Evolutionary conservation across 2,329 filamentous ascomycete genomes (phyloP), one percentile per base, ranked within the genome.

Genomic region (Fusarium sublunatum): DNA sequence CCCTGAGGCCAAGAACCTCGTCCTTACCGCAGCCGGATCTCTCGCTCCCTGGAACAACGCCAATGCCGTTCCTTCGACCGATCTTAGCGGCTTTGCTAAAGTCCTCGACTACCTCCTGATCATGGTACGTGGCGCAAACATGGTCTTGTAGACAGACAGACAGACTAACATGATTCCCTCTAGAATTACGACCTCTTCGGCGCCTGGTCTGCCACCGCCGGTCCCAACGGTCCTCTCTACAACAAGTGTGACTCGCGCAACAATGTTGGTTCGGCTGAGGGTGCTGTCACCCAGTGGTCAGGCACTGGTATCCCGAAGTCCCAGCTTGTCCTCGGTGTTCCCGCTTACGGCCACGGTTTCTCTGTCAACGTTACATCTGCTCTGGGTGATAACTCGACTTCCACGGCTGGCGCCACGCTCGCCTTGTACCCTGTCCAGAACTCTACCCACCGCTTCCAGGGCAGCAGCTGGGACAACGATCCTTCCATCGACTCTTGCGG

Each of bases 171-270:
- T 7, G 3, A 3, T 3, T 1, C 0, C 7, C 6, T 22, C 26
- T 31, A 67, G 63, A 67, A 61, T 50, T 68, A 69, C n/a, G 65
- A 68, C 2, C 35, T 67, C n/a, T 50, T 54, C 2, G 65, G 65
- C 5, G 59, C 55, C 6, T 68, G 65, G 65, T 26, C 63, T 12
- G 9, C 60, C 1, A 54, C 50, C 2, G 65, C 62, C 4, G 65
- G 65, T 1, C 65, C 65, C 3, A 65, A 68, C 15, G 40, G 65
- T 2, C 32, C 65, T 4, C 53, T 68, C 0, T 45, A 28, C 7
- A 39, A 40, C 12, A 24, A 42, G 0, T 68, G 65, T 22, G 65
- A 68, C 26, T 11, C 50, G 2, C 62, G 65, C 1, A 68, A 68
- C 63, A 57, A 34, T 13, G 60, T 64, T 9, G 65, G 65, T 4